These are phyloP conservation scores for Beauveria scarabaeidicola DNA, from an alignment of 2,329 filamentous ascomycete species.

Conservation along the genomic window DNA sequence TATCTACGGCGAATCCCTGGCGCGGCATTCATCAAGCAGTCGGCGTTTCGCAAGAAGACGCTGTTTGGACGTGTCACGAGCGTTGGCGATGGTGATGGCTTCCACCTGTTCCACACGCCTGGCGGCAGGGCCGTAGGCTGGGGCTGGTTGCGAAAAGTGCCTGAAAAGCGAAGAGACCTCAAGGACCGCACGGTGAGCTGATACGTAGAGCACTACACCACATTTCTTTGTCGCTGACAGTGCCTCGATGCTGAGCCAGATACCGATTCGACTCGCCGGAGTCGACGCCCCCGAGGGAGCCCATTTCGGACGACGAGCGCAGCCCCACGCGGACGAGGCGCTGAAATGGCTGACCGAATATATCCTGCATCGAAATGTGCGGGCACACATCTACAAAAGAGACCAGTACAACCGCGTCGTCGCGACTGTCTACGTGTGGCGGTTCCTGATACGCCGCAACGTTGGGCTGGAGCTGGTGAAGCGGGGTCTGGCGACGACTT, in stretches of 20 bases:
- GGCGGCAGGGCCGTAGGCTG: conserved; percentile 82
- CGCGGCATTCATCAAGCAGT: conserved; percentile 63
- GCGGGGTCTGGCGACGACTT: conserved; percentile 77
- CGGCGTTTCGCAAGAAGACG: conserved; percentile 65
- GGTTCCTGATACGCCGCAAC: conserved; percentile 61
- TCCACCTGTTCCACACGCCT: conserved; percentile 88
- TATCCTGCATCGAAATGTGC: conserved; percentile 63
- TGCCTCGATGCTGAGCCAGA: conserved; percentile 37
- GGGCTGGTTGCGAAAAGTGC: conserved; percentile 81
- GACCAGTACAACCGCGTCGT: conserved; percentile 94
- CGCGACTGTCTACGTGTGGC: conserved; percentile 70
- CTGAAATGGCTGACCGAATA: conserved; percentile 70
- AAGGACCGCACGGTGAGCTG: conserved; percentile 65
- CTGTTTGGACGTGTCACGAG: conserved; percentile 82
- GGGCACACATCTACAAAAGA: conserved; percentile 71
- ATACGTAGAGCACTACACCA: not conserved
- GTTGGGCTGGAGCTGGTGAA: conserved; percentile 87
- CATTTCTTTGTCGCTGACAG: not conserved
- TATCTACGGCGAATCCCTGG: conserved; percentile 81
- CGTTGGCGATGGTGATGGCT: conserved; percentile 94
- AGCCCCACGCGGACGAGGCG: conserved; percentile 77
- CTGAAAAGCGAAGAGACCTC: conserved; percentile 57
- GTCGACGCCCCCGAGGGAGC: conserved; percentile 88
- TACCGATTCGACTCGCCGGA: conserved; percentile 82
- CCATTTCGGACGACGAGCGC: conserved; percentile 82